Evolutionary conservation across 257 asterid genomes (phyloP).

Genomic region (Capsicum pubescens): DNA sequence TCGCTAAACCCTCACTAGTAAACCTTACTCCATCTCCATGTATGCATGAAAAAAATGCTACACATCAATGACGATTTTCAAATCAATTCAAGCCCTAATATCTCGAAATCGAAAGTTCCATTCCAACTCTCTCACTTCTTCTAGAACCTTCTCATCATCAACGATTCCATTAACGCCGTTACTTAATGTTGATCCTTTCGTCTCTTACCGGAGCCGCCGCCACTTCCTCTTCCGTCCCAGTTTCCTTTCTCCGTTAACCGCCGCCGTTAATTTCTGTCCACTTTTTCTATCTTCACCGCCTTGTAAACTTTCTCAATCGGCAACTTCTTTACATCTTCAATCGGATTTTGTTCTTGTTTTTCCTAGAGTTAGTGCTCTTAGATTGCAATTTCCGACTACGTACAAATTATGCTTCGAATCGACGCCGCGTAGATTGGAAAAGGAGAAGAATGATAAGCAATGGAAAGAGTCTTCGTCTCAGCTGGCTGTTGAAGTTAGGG

Average conservation of each 20-base stretch:
- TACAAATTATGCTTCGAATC: constrained; percentile 40
- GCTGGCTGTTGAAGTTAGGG: constrained; percentile 40
- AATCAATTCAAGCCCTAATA: constrained; percentile 63
- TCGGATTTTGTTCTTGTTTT: constrained; percentile 56
- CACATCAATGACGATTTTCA: constrained; percentile 69
- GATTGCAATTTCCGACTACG: constrained; percentile 29
- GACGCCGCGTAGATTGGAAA: constrained; percentile 27
- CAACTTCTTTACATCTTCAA: constrained; percentile 83
- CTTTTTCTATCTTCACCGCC: constrained; percentile 83
- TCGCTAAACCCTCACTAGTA: constrained; percentile 35
- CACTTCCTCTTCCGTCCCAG: constrained; percentile 31
- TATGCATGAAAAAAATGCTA: constrained; percentile 36
- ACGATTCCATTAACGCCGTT: constrained; percentile 38
- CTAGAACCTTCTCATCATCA: constrained; percentile 50
- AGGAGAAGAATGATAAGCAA: constrained; percentile 31
- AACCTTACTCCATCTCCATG: constrained; percentile 3
- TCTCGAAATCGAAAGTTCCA: constrained; percentile 48
- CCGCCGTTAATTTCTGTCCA: constrained; percentile 44
- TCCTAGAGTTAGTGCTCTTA: constrained; percentile 16
- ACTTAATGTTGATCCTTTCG: constrained; percentile 38
- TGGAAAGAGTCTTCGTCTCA: constrained; percentile 29
- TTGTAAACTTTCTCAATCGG: constrained; percentile 83
- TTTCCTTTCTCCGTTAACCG: constrained; percentile 40
- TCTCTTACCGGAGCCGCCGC: constrained; percentile 41
- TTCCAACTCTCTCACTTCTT: background rate